A percentile compares a stretch with the other conserved stretches of the same genome.
Evolutionary conservation across 2,329 filamentous ascomycete species (phyloP).

Genomic region (Mollisiaceae sp.): DNA sequence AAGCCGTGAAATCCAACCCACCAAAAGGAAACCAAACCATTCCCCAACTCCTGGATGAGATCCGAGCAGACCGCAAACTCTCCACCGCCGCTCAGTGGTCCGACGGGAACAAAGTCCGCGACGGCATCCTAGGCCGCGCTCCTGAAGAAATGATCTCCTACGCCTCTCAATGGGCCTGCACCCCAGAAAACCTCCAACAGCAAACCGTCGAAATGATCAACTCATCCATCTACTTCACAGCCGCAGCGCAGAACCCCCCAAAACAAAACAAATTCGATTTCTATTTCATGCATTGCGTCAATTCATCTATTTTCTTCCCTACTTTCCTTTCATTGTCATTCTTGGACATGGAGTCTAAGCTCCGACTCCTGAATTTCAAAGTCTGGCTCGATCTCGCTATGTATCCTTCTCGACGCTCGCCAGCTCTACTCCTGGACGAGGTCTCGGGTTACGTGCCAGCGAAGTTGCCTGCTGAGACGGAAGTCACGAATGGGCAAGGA

Average conservation of each 20-base stretch:
- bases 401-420: constrained; percentile 72
- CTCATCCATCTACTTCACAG: constrained; percentile 55
- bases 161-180: constrained; percentile 59
- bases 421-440: constrained; percentile 62
- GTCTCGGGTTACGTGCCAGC: constrained; percentile 64
- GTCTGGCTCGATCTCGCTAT: constrained; percentile 74
- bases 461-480: constrained; percentile 31
- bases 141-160: constrained; percentile 66
- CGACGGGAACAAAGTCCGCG: constrained; percentile 68
- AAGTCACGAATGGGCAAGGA: not conserved
- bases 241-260: constrained; percentile 61
- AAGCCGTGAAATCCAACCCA: constrained; percentile 45
- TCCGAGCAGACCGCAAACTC: constrained; percentile 62
- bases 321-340: constrained; percentile 65
- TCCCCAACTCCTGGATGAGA: constrained; percentile 64
- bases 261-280: constrained; percentile 82
- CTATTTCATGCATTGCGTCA: constrained; percentile 80
- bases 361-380: constrained; percentile 81
- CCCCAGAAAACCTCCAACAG: constrained; percentile 52
- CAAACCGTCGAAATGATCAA: constrained; percentile 74
- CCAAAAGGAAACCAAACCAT: constrained; percentile 48
- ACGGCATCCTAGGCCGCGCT: constrained; percentile 70
- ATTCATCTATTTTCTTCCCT: constrained; percentile 73
- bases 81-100: constrained; percentile 53
- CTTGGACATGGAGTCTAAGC: constrained; percentile 64